Percentiles rank a stretch among this genome's conserved stretches.
Evolutionary conservation across 129 eudicot genomes (phyloP).

Genomic region (sunflower (Helianthus annuus)): DNA sequence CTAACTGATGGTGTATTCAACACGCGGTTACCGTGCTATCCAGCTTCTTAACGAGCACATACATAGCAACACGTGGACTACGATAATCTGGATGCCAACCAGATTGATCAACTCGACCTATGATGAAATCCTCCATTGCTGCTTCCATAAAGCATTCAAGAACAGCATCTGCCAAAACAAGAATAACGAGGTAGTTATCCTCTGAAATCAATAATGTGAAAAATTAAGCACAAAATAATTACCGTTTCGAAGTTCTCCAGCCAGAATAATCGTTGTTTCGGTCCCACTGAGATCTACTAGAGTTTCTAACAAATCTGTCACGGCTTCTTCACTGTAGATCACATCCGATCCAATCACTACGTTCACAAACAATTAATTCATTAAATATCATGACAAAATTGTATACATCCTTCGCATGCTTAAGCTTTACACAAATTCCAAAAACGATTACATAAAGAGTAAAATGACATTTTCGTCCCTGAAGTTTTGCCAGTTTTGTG

Average conservation of each 20-base stretch:
- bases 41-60: conserved; percentile 56
- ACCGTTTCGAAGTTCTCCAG: conserved; percentile 98
- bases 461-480: too few relatives aligned
- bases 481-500: too few relatives aligned
- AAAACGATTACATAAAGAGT: background rate
- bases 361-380: background rate
- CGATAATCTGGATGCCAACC: conserved; percentile 88
- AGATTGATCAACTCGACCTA: conserved; percentile 70
- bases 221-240: conserved; percentile 5
- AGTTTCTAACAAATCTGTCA: conserved; percentile 67
- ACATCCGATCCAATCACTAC: conserved; percentile 92
- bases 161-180: conserved; percentile 61
- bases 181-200: conserved; percentile 8
- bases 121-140: conserved; percentile 62
- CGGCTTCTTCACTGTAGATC: conserved; percentile 88
- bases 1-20: background rate
- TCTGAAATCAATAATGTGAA: background rate
- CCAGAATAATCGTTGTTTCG: conserved; percentile 71
- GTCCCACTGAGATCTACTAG: conserved; percentile 61
- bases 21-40: background rate
- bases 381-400: background rate
- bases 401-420: background rate
- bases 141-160: conserved; percentile 87
- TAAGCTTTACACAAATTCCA: background rate
- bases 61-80: conserved; percentile 77